These are phyloP conservation scores for Paecilomyces dactylethromorphus DNA, from an alignment of 2,329 filamentous ascomycete species.

Conservation along the genomic window DNA sequence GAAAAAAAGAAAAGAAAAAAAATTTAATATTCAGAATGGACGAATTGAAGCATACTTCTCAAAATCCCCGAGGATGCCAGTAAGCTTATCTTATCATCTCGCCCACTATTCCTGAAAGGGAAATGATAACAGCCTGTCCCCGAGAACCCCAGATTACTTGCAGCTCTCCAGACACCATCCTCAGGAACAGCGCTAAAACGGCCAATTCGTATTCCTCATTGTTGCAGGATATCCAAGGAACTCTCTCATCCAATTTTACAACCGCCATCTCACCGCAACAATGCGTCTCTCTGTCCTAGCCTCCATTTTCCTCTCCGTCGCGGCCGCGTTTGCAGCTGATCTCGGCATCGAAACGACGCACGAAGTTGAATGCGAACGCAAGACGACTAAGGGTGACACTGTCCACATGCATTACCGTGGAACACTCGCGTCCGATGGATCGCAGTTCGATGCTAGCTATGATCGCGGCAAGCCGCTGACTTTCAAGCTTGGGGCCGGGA, in stretches of 20 bases:
- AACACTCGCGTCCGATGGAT: conserved; percentile 65
- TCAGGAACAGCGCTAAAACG: neutral
- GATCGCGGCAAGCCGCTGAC: conserved; percentile 67
- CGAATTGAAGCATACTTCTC: too few relatives aligned
- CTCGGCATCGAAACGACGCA: conserved; percentile 73
- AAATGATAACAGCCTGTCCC: neutral
- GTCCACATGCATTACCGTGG: conserved; percentile 86
- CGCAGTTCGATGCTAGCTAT: conserved; percentile 79
- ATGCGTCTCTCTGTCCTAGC: conserved; percentile 42
- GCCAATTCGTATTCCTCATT: neutral
- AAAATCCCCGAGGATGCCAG: neutral
- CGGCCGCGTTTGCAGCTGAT: conserved; percentile 39
- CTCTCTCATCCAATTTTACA: neutral
- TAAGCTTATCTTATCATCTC: neutral
- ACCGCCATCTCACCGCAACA: conserved; percentile 1
- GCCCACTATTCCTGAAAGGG: neutral
- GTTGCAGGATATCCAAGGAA: neutral
- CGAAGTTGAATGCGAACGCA: conserved; percentile 71
- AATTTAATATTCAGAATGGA: neutral
- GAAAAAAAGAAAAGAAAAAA: neutral
- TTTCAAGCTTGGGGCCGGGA: conserved; percentile 72
- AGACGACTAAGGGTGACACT: conserved; percentile 67
- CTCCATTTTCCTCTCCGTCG: conserved; percentile 39
- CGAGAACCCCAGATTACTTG: neutral
- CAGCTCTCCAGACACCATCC: neutral